phyloP scores from a whole-genome alignment of 768 basidiomycete species.

The Clathrus columnatus region DNA sequence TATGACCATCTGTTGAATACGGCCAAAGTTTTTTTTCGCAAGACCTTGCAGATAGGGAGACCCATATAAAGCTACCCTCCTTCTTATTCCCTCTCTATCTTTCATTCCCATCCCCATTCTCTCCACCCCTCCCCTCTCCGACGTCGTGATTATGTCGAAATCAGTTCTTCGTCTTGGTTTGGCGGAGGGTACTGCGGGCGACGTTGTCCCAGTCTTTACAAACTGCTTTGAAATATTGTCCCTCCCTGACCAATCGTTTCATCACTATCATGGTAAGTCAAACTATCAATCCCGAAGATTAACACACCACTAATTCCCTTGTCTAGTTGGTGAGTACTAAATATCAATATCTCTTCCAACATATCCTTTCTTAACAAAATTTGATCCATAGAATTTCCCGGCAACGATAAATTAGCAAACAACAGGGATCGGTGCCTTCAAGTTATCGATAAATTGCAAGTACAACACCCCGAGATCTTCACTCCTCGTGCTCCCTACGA shows the following conservation, averaged over 20 bases:
- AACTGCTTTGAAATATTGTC: slow-evolving; percentile 26
- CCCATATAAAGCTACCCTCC: too few species aligned
- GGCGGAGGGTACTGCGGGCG: not conserved
- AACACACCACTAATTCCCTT: not conserved
- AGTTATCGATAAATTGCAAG: slow-evolving; percentile 1
- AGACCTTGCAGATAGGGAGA: too few species aligned
- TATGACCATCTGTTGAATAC: too few species aligned
- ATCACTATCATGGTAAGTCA: slow-evolving; percentile 26
- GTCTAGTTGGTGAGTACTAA: not conserved
- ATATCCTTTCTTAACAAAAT: not conserved
- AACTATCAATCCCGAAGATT: not conserved
- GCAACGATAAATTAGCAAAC: not conserved
- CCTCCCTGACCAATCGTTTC: slow-evolving; percentile 20
- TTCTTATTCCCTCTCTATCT: too few species aligned
- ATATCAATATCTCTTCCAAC: not conserved
- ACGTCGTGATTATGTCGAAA: too few species aligned
- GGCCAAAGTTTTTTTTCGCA: too few species aligned
- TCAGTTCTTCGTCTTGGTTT: not conserved
- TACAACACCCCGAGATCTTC: not conserved
- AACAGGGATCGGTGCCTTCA: not conserved
- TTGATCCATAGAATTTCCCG: slow-evolving; percentile 1
- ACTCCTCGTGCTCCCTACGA: slow-evolving; percentile 5
- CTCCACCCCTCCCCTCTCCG: too few species aligned
- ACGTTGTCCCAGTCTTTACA: slow-evolving; percentile 21
- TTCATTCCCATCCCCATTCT: too few species aligned